Percentiles rank a stretch among this genome's conserved stretches.
These are phyloP conservation scores for Hypoxylon sp. DNA, from an alignment of 2,329 filamentous ascomycete species.

Conservation along the genomic window DNA sequence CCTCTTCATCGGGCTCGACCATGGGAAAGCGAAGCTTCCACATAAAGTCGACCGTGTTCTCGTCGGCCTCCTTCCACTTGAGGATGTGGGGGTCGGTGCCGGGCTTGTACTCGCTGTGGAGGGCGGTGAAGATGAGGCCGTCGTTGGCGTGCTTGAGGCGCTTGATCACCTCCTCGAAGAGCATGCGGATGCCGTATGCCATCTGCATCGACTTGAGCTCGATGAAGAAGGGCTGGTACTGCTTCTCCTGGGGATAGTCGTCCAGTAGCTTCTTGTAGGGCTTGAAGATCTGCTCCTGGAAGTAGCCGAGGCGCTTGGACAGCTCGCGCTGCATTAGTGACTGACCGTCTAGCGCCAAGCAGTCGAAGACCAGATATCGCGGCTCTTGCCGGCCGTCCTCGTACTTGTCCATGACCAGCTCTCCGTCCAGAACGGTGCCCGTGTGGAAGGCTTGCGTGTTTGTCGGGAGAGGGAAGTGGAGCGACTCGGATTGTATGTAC, in stretches of 20 bases:
- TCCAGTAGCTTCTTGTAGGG: conserved; percentile 71
- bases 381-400: conserved; percentile 72
- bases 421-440: conserved; percentile 87
- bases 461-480: conserved; percentile 81
- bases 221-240: conserved; percentile 78
- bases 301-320: conserved; percentile 88
- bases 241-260: conserved; percentile 72
- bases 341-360: conserved; percentile 80
- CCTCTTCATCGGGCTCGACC: conserved; percentile 71
- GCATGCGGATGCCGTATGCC: conserved; percentile 87
- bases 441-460: conserved; percentile 75
- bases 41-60: conserved; percentile 95
- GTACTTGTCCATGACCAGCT: conserved; percentile 86
- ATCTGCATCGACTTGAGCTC: conserved; percentile 91
- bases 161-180: conserved; percentile 88
- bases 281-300: conserved; percentile 77
- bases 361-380: conserved; percentile 93
- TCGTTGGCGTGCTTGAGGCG: conserved; percentile 91
- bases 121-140: conserved; percentile 97
- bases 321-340: conserved; percentile 80
- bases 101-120: conserved; percentile 82
- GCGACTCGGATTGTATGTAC: conserved; percentile 71
- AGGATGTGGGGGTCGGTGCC: conserved; percentile 94
- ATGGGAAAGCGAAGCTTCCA: conserved; percentile 78
- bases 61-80: conserved; percentile 96